phyloP scores from a whole-genome alignment of 2,329 filamentous ascomycete species.

The Sporothrix protearum region DNA sequence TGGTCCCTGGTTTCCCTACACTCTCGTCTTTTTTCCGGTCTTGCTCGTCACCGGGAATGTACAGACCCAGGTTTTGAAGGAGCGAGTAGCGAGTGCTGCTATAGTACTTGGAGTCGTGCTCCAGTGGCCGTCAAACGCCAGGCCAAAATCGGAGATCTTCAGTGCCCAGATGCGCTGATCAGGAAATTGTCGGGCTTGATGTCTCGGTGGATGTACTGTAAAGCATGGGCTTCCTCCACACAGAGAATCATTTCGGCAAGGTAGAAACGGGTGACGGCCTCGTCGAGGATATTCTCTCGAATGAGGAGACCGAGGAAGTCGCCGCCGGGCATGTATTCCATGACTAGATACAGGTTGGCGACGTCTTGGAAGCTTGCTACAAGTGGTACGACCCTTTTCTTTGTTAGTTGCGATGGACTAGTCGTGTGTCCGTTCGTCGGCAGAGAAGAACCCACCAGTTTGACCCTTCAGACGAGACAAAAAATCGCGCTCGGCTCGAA shows the following conservation, averaged over 20 bases:
- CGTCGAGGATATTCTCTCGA: constrained; percentile 76
- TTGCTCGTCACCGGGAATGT: constrained; percentile 67
- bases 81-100: constrained; percentile 77
- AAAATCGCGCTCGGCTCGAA: constrained; percentile 88
- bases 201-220: constrained; percentile 90
- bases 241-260: constrained; percentile 94
- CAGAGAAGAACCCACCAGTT: constrained; percentile 56
- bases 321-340: constrained; percentile 97
- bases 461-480: constrained; percentile 81
- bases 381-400: constrained; percentile 72
- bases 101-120: constrained; percentile 86
- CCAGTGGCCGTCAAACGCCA: constrained; percentile 95
- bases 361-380: constrained; percentile 86
- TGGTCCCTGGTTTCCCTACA: background rate
- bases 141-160: constrained; percentile 93
- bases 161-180: constrained; percentile 83
- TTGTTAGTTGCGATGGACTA: too few relatives aligned
- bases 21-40: constrained; percentile 48
- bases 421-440: too few relatives aligned
- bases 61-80: constrained; percentile 70
- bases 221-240: constrained; percentile 83
- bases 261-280: constrained; percentile 78
- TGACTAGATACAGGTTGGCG: constrained; percentile 82
- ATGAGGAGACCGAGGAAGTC: constrained; percentile 88
- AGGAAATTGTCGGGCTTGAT: constrained; percentile 98